phyloP scores from a whole-genome alignment of 306 rosid genomes.

The Glycine latifolia region DNA sequence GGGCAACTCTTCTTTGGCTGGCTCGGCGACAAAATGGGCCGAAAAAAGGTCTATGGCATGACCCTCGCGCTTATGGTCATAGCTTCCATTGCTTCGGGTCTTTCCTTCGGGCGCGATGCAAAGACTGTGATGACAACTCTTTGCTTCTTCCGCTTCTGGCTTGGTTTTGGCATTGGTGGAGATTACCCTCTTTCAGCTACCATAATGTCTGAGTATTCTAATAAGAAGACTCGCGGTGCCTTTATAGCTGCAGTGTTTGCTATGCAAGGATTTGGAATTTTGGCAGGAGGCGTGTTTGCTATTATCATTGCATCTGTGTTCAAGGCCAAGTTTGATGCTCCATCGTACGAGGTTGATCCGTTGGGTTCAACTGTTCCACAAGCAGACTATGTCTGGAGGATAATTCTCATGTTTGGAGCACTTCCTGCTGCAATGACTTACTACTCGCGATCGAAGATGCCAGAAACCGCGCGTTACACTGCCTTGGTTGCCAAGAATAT shows the following conservation, averaged over 20 bases:
- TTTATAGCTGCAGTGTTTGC: constrained; percentile 86
- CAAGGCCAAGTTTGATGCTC: constrained; percentile 51
- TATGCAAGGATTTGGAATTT: constrained; percentile 86
- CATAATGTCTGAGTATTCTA: constrained; percentile 83
- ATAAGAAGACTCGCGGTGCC: constrained; percentile 81
- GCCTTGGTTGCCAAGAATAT: constrained; percentile 74
- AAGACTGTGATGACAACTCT: constrained; percentile 71
- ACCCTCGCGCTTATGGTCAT: constrained; percentile 75
- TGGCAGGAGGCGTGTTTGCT: constrained; percentile 73
- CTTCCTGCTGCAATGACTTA: constrained; percentile 72
- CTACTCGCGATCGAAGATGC: constrained; percentile 77
- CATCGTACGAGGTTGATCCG: constrained; percentile 55
- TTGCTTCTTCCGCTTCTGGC: constrained; percentile 87
- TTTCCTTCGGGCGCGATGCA: constrained; percentile 65
- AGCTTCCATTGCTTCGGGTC: constrained; percentile 73
- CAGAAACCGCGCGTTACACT: constrained; percentile 82
- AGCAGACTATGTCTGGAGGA: constrained; percentile 76
- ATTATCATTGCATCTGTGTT: constrained; percentile 54
- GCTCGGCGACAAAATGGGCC: constrained; percentile 81
- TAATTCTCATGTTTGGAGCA: constrained; percentile 76
- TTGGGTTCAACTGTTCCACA: constrained; percentile 64
- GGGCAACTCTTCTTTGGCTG: constrained; percentile 92
- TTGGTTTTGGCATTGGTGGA: constrained; percentile 84
- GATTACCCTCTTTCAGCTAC: constrained; percentile 87
- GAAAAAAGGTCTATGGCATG: constrained; percentile 74